These are phyloP conservation scores for Penicillium palitans DNA, from an alignment of 2,329 filamentous ascomycete species.

Conservation along the genomic window DNA sequence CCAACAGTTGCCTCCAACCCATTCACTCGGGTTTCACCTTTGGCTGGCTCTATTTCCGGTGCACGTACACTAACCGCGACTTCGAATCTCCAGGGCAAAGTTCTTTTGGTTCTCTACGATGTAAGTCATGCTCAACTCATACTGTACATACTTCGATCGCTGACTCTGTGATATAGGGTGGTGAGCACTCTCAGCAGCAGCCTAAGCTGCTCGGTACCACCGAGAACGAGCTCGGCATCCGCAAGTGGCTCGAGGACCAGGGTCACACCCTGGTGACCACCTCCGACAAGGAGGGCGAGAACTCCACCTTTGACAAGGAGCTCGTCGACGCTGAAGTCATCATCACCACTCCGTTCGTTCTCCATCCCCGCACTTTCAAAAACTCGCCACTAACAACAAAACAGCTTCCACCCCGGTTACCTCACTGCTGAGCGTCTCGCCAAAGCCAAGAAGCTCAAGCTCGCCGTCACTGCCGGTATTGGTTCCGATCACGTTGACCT, in stretches of 20 bases:
- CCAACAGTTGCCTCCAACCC: slow-evolving; percentile 20
- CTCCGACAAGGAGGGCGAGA: slow-evolving; percentile 93
- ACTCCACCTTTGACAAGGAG: slow-evolving; percentile 92
- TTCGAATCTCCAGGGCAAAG: slow-evolving; percentile 81
- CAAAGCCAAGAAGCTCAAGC: slow-evolving; percentile 98
- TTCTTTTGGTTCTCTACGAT: slow-evolving; percentile 92
- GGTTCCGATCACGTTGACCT: slow-evolving; percentile 98
- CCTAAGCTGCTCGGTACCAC: slow-evolving; percentile 89
- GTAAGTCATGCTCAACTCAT: slow-evolving; percentile 51
- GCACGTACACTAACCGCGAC: slow-evolving; percentile 65
- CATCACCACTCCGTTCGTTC: slow-evolving; percentile 77
- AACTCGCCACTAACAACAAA: background rate
- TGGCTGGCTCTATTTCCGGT: slow-evolving; percentile 48
- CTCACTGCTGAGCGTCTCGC: slow-evolving; percentile 93
- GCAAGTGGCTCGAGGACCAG: slow-evolving; percentile 96
- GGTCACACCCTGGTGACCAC: slow-evolving; percentile 97
- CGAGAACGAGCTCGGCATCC: slow-evolving; percentile 95
- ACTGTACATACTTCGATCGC: background rate
- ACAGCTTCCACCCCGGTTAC: slow-evolving; percentile 89
- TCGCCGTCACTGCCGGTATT: slow-evolving; percentile 95
- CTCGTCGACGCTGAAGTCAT: slow-evolving; percentile 96
- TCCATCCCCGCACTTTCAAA: no score
- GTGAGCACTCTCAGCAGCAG: slow-evolving; percentile 83
- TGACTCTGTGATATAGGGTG: slow-evolving; percentile 53
- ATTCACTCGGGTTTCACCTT: slow-evolving; percentile 38